Conservation (phyloP, 108 stramenopile genomes). For the Cyclostephanos invisitatus region DNA sequence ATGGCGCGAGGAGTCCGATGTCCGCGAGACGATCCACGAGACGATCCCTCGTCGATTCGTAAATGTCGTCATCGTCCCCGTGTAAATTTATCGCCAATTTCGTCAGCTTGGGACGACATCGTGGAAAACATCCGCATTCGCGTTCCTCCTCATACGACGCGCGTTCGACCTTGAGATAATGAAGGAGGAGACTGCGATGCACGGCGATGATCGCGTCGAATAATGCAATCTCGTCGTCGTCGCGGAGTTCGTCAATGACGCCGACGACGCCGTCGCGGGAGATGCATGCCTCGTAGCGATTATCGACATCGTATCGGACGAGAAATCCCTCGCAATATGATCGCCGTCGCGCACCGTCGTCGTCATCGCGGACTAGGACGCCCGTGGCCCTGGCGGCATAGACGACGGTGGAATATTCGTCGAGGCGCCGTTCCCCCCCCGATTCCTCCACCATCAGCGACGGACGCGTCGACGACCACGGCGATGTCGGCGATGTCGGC, state of each 20-base stretch:
- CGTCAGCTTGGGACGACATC: not conserved
- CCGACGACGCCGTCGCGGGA: not conserved
- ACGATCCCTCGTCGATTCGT: not conserved
- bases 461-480: no score
- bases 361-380: not conserved
- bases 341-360: not conserved
- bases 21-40: not conserved
- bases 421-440: not conserved
- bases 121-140: not conserved
- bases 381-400: not conserved
- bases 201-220: not conserved
- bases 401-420: constrained; percentile 1
- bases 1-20: not conserved
- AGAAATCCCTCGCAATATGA: not conserved
- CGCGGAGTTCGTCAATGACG: no score
- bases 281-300: not conserved
- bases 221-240: not conserved
- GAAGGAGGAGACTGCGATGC: constrained; percentile 19
- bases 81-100: not conserved
- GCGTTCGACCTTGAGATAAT: constrained; percentile 18
- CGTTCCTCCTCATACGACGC: constrained; percentile 19
- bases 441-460: constrained; percentile 1
- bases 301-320: not conserved
- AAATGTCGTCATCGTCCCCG: not conserved
- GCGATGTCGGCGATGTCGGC: no score